Evolutionary conservation across 2,329 filamentous ascomycete species (phyloP).

Genomic region (Verticillium zaregamsianum): DNA sequence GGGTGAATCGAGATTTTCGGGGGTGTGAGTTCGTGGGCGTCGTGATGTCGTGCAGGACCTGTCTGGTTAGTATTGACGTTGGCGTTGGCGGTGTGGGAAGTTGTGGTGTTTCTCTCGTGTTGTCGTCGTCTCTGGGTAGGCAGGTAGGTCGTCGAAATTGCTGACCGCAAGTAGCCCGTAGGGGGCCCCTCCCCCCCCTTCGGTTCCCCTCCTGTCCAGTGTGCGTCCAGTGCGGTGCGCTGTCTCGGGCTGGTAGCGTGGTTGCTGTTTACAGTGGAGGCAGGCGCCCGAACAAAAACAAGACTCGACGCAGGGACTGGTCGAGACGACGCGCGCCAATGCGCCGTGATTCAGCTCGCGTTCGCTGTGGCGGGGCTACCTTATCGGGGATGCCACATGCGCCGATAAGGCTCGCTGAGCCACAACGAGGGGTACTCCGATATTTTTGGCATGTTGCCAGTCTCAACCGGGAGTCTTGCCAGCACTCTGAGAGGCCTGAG

Average conservation of each 20-base stretch:
- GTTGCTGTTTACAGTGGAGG: constrained; percentile 5
- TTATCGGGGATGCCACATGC: neutral
- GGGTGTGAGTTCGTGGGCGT: neutral
- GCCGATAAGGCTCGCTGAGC: neutral
- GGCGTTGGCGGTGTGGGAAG: neutral
- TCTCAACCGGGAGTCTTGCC: no score
- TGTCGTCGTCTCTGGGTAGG: neutral
- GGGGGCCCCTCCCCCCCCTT: neutral
- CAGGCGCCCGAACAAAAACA: constrained; percentile 3
- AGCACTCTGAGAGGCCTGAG: neutral
- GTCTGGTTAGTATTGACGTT: neutral
- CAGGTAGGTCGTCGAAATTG: neutral
- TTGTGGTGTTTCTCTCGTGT: neutral
- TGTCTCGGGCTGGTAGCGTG: neutral
- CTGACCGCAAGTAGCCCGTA: neutral
- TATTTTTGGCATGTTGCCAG: neutral
- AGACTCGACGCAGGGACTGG: neutral
- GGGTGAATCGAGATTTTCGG: neutral
- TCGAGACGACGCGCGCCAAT: neutral
- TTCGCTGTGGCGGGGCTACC: neutral
- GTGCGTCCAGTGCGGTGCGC: neutral
- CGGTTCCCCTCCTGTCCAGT: neutral
- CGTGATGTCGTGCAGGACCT: neutral
- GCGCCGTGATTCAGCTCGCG: neutral
- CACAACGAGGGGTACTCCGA: neutral